Evolutionary conservation across 305 asterid species (phyloP), one percentile per base, ranked within the genome.

Genomic region (Fraxinus floribunda): DNA sequence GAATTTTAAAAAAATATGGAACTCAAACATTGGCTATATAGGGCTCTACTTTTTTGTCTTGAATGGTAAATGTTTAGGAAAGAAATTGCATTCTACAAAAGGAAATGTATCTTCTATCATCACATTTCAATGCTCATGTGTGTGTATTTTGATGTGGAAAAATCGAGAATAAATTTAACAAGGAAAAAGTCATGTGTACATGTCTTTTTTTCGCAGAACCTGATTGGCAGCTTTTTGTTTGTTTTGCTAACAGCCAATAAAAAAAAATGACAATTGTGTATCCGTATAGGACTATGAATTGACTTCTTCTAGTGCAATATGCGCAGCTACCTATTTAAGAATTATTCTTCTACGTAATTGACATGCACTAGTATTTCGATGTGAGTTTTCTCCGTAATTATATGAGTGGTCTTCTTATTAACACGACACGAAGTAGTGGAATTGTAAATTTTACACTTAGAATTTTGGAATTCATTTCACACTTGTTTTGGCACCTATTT

Each of bases 261-360:
- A 34, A 34, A 34, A 34, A 4, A 1, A n/a, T 26, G 29, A 34
- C 38, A 34, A 34, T 34, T 4, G 38, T 5, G 7, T 34, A 34
- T 34, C 38, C 1, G 38, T 34, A 34, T 4, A 34, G 38, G 5
- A 34, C 2, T 0, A 0, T 62, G 1, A 57, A 35, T 82, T 76
- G 73, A 76, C 36, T 78, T 76, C 6, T 66, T 32, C 16, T 35
- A 71, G 78, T 76, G 82, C 79, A 76, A 84, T 81, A 82, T 84
- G 83, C 83, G 76, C 72, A 72, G 79, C 83, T 60, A 77, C 86
- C 87, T 86, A 79, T 87, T 84, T 9, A 74, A 79, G 78, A 73
- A 49, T 15, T 20, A 3, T 82, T 87, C 80, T 80, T 79, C 30
- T 34, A 34, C 36, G 81, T 82, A 44, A 10, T 44, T 10, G 52